Conservation (phyloP, 2,329 filamentous ascomycete genomes). For the Zymoseptoria ardabiliae region DNA sequence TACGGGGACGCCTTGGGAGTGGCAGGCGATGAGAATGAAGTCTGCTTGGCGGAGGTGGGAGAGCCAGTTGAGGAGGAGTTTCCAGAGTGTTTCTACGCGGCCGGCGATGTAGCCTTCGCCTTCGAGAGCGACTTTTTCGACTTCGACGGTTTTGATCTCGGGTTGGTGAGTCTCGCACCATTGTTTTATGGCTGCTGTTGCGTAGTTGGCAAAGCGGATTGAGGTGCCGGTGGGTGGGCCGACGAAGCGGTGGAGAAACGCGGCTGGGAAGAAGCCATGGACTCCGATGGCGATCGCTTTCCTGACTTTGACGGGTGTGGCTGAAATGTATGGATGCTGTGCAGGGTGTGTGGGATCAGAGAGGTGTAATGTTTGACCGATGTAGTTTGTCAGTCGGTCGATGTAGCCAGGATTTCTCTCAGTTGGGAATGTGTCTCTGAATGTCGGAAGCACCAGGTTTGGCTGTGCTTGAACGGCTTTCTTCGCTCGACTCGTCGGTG, state of each 20-base stretch:
- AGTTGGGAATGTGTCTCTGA: constrained; percentile 57
- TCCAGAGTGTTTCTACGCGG: constrained; percentile 88
- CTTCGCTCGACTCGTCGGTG: constrained; percentile 23
- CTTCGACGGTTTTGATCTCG: constrained; percentile 66
- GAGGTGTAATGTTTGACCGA: constrained; percentile 28
- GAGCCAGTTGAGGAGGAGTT: constrained; percentile 88
- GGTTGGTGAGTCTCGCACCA: constrained; percentile 61
- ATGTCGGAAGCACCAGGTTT: constrained; percentile 64
- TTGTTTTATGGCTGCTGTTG: constrained; percentile 71
- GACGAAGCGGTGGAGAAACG: constrained; percentile 79
- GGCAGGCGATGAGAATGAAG: constrained; percentile 84
- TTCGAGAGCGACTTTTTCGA: constrained; percentile 90
- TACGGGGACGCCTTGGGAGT: constrained; percentile 93
- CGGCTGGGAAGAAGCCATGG: constrained; percentile 86
- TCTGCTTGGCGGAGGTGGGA: constrained; percentile 82
- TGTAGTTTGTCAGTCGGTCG: constrained; percentile 33
- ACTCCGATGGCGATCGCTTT: constrained; percentile 89
- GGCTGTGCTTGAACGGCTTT: constrained; percentile 30
- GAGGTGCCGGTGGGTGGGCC: constrained; percentile 95
- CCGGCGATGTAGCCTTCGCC: constrained; percentile 89
- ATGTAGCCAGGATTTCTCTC: constrained; percentile 40
- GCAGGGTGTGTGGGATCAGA: constrained; percentile 45
- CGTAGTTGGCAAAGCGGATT: constrained; percentile 82
- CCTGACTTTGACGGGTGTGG: constrained; percentile 61
- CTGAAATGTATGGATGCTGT: constrained; percentile 62